Conservation (phyloP, 805 yeast species). For the Candida silvatica region DNA sequence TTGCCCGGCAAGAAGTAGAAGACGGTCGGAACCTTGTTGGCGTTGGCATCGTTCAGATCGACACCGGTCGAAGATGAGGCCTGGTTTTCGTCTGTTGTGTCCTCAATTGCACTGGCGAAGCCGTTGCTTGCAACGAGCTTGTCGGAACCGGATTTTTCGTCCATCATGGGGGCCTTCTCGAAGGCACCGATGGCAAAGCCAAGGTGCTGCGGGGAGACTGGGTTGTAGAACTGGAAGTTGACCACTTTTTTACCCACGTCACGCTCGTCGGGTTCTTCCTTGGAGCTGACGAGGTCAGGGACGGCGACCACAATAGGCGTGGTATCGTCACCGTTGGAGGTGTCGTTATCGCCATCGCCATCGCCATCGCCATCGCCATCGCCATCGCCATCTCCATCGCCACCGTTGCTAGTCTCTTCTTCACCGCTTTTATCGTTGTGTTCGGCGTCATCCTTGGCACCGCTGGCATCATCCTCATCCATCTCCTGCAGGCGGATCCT, state of each 20-base stretch:
- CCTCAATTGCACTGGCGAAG: constrained; percentile 25
- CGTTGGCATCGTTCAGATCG: constrained; percentile 10
- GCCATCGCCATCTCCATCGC: constrained; percentile 16
- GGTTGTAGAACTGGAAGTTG: constrained; percentile 70
- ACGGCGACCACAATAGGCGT: constrained; percentile 55
- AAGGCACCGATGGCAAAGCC: constrained; percentile 96
- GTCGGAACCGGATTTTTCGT: constrained; percentile 25
- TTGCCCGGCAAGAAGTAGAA: constrained; percentile 59
- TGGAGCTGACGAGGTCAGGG: constrained; percentile 60
- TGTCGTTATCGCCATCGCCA: constrained; percentile 28
- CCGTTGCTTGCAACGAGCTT: constrained; percentile 18
- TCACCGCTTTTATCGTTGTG: constrained; percentile 1
- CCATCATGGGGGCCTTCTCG: constrained; percentile 48
- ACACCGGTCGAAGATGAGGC: constrained; percentile 10
- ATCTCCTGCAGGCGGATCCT: constrained; percentile 19
- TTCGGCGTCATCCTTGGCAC: constrained; percentile 6
- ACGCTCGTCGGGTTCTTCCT: constrained; percentile 66
- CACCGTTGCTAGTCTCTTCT: background rate
- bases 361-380: constrained; percentile 19
- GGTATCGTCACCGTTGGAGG: constrained; percentile 33
- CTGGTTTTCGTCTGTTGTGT: constrained; percentile 20
- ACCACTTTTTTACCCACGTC: constrained; percentile 71
- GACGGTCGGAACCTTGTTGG: constrained; percentile 41
- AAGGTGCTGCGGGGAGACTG: constrained; percentile 87
- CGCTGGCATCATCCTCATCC: constrained; percentile 29